Base-by-base conservation (phyloP, 2,329 filamentous ascomycete species). In the Catunica adiposa region DNA sequence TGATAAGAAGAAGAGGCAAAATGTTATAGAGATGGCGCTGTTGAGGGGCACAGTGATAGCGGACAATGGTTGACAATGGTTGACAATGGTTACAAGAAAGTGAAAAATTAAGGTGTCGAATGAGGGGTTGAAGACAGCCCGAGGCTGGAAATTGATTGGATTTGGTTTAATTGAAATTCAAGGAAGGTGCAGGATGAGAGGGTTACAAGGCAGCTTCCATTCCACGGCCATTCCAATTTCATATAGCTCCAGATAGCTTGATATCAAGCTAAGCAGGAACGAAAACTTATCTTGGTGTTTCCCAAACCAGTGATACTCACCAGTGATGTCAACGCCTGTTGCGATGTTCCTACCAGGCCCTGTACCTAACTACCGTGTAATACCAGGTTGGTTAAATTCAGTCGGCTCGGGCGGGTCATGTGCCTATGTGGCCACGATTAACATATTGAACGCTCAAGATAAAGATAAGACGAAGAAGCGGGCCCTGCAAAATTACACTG, bases 401-500 rank as follows among this genome's bases (percentile, higher is more conserved):
- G 23, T 9, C 44, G 44, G 44, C 44, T 48, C 23, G 44, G 44
- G 26, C 44, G 44, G 44, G 17, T 48, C 23, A 8, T 48, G 44
- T 48, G 44, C 22, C 14, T 48, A 48, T 48, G 44, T 48, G 44
- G 44, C 44, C 44, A 48, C 44, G 22, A 25, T 48, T 48, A 48
- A 48, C 44, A 26, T 48, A 25, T 25, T 7, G 22, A 48, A 8
- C 44, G 11, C 15, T 15, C 44, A 5, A 46, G 15, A 44, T n/a
- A 48, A 48, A 48, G 20, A 23, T 48, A 22, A 48, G 44, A 48
- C 8, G 44, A 48, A 48, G 44, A 48, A 48, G 44, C 22, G 44
- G 44, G 44, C 23, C 44, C 44, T 25, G 44, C 44, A 48, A 48
- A 48, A 26, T 48, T 48, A 22, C 15, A 7, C 8, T 20, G 29